Evolutionary conservation across 2,329 filamentous ascomycete genomes (phyloP), one percentile per base, ranked within the genome.

Genomic region (Penicillium sp.): DNA sequence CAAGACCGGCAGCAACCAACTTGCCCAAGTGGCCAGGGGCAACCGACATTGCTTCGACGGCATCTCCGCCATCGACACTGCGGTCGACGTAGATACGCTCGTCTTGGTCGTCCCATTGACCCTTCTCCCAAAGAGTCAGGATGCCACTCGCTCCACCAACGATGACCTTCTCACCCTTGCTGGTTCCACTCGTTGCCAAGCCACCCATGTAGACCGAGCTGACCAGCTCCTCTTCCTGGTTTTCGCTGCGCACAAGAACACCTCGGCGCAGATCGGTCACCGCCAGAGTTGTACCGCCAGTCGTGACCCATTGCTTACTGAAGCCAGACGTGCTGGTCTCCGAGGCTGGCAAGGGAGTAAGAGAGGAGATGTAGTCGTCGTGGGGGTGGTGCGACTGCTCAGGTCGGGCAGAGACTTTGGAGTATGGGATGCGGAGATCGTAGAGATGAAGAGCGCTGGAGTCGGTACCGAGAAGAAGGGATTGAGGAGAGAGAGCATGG

Each of bases 221-320:
- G n/a, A 97, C 81, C 55, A 97, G 77, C 74, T 97, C 91, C 61
- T 97, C 92, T 66, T 95, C 94, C 70, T 97, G 94, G 67, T 97
- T 92, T 69, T 97, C 94, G 62, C 91, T 96, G 56, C 88, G 88
- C 3, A 92, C 88, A 42, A 97, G 78, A 5, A 97, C 90, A 13
- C 93, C 93, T 45, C 90, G 83, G 22, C 93, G 86, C 43, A 97
- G 79, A 71, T 99, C 94, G 0, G 92, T 96, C 36, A 97, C 87
- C 1, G 92, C 91, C 18, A 99, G 78, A 0, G 93, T 97, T 1
- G 91, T 93, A 43, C 92, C 92, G 32, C 94, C 94, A 0, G 92
- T 97, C 36, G 89, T 94, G 49, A 97, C 84, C 89, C 92, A 99
- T 76, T 97, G 93, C 75, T 96, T 96, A 66, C 90, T 86, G 71